phyloP scores from a whole-genome alignment of 2,329 filamentous ascomycete species.

The Grosmannia clavigera region DNA sequence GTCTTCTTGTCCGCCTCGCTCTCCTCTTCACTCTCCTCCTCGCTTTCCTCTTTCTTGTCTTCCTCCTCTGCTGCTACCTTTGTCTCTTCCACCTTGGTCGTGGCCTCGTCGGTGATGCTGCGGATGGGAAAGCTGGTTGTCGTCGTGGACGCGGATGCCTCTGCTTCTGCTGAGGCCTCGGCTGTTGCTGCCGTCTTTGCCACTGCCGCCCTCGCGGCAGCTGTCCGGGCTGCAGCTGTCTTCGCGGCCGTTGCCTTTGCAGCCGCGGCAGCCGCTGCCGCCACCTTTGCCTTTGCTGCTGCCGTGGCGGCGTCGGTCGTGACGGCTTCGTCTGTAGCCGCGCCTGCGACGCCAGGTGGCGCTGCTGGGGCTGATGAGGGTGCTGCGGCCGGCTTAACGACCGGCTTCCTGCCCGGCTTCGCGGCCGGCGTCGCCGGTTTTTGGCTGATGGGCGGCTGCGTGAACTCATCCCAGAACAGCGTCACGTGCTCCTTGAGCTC shows the following conservation, averaged over 20 bases:
- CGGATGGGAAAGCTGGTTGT: conserved; percentile 28
- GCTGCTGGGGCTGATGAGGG: background rate
- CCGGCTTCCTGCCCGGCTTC: background rate
- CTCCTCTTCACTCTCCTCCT: conserved; percentile 5
- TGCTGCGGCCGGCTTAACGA: background rate
- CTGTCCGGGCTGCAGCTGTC: conserved; percentile 9
- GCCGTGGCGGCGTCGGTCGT: conserved; percentile 1
- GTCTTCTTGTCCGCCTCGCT: background rate
- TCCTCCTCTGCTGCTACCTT: background rate
- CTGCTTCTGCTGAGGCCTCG: conserved; percentile 2
- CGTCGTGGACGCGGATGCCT: background rate
- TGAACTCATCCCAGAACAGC: conserved; percentile 51
- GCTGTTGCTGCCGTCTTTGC: background rate
- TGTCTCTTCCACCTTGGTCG: conserved; percentile 29
- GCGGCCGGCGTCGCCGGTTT: conserved; percentile 29
- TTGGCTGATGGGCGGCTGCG: conserved; percentile 42
- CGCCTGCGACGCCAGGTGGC: conserved; percentile 2
- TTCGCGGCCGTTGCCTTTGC: conserved; percentile 11
- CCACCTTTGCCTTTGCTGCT: background rate
- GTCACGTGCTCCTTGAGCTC: conserved; percentile 80
- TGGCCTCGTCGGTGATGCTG: conserved; percentile 52
- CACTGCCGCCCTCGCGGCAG: conserved; percentile 12
- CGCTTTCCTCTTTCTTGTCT: conserved; percentile 9
- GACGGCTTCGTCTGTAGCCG: background rate
- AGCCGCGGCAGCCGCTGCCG: conserved; percentile 12